phyloP scores from a whole-genome alignment of 768 basidiomycete genomes.

The Tricholoma hemisulphureum region DNA sequence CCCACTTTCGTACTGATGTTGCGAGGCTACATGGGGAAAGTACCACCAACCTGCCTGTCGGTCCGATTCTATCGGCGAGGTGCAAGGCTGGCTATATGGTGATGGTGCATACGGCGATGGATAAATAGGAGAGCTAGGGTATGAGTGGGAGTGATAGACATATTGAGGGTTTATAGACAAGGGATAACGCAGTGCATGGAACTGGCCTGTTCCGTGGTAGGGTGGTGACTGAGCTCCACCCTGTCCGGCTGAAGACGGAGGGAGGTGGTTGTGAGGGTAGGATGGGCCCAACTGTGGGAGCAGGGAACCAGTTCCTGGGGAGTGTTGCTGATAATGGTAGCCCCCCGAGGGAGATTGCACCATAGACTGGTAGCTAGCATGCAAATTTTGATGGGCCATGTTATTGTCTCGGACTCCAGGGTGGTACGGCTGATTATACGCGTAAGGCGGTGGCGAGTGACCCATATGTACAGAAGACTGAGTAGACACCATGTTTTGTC shows the following conservation, averaged over 20 bases:
- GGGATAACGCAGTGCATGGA: constrained; percentile 37
- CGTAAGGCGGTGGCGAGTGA: constrained; percentile 35
- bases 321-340: constrained; percentile 37
- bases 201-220: constrained; percentile 24
- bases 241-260: constrained; percentile 23
- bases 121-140: constrained; percentile 36
- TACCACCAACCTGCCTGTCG: constrained; percentile 57
- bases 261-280: constrained; percentile 18
- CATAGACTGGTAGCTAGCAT: constrained; percentile 42
- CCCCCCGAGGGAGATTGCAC: constrained; percentile 37
- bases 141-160: constrained; percentile 36
- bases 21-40: constrained; percentile 30
- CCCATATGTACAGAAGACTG: constrained; percentile 37
- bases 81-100: constrained; percentile 37
- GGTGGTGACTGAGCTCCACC: constrained; percentile 22
- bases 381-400: constrained; percentile 41
- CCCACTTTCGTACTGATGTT: constrained; percentile 27
- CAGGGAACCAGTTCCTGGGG: constrained; percentile 32
- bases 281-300: constrained; percentile 23
- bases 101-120: constrained; percentile 37
- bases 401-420: constrained; percentile 33
- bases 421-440: constrained; percentile 37
- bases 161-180: constrained; percentile 32
- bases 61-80: constrained; percentile 33
- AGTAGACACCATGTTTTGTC: constrained; percentile 48